Base-by-base conservation (phyloP, 2,329 filamentous ascomycete genomes). In the Xylaria multiplex region DNA sequence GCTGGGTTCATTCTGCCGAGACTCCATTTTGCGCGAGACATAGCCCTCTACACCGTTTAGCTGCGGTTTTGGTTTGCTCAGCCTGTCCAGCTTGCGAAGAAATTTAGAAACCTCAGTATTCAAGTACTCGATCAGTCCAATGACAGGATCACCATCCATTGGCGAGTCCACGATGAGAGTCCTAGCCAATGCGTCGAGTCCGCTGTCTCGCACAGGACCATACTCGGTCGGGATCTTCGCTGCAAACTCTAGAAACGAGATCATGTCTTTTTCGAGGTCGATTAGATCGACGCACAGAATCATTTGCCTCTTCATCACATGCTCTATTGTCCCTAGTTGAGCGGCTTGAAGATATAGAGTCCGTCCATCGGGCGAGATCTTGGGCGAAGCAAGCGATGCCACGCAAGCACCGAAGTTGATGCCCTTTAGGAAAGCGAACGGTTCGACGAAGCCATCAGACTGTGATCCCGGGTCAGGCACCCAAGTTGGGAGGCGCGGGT, bases 321-420 rank as follows among this genome's bases (percentile, higher is more conserved):
- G 32, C 2, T n/a, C 32, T 11, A 64, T 30, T 1, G 22, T 59
- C 37, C 62, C 62, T 7, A 64, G 46, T 13, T n/a, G 19, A 19
- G 35, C 30, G 4, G 62, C 62, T 16, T 59, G 24, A 14, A 59
- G 24, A 32, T 59, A 64, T 4, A 64, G 48, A 16, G 48, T 54
- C 22, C 27, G 46, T 2, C 62, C 55, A 11, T 65, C 58, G 7
- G 42, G 52, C 7, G 63, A 65, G 24, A 65, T 62, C 58, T 62
- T 56, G 22, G 58, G 63, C 6, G 16, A 50, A 7, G 35, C 48
- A 30, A 27, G 48, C n/a, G 52, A 48, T 22, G 42, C 22, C 9
- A 42, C 40, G 52, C 63, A 65, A 45, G 63, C 52, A 13, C 24
- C 5, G 6, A 65, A 65, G 24, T 62, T 19, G 7, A 52, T 57